Conservation (phyloP, 2,329 filamentous ascomycete genomes). For the Pseudocercospora fijiensis region DNA sequence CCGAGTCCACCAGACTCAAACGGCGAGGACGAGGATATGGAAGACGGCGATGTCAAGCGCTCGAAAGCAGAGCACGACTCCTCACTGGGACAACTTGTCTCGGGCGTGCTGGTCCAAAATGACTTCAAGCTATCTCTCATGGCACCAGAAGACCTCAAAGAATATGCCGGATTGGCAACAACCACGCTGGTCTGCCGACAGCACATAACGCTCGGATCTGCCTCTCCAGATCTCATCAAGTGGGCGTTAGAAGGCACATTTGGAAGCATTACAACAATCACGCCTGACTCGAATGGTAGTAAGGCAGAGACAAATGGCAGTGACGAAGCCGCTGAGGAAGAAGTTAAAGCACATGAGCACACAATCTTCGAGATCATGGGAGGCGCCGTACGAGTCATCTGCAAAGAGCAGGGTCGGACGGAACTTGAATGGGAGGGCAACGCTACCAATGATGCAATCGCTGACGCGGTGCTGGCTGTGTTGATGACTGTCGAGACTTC, state of each 20-base stretch:
- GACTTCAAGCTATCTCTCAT: slow-evolving; percentile 97
- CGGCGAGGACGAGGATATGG: slow-evolving; percentile 46
- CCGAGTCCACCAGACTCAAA: slow-evolving; percentile 39
- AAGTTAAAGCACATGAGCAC: slow-evolving; percentile 55
- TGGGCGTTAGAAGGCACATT: slow-evolving; percentile 96
- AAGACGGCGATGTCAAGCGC: slow-evolving; percentile 28
- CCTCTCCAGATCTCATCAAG: slow-evolving; percentile 83
- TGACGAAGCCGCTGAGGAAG: slow-evolving; percentile 63
- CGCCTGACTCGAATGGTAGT: slow-evolving; percentile 29
- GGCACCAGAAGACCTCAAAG: slow-evolving; percentile 91
- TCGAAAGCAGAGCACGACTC: slow-evolving; percentile 41
- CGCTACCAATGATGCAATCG: slow-evolving; percentile 94
- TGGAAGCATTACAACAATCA: slow-evolving; percentile 63
- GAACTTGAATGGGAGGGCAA: slow-evolving; percentile 98
- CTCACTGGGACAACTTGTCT: slow-evolving; percentile 62
- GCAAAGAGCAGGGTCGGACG: slow-evolving; percentile 64
- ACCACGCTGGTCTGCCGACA: slow-evolving; percentile 93
- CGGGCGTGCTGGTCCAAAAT: slow-evolving; percentile 91
- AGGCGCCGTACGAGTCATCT: slow-evolving; percentile 73
- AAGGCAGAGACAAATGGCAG: slow-evolving; percentile 26
- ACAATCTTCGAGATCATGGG: slow-evolving; percentile 75
- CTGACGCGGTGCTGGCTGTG: slow-evolving; percentile 94
- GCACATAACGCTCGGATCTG: slow-evolving; percentile 80
- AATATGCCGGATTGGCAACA: slow-evolving; percentile 95
- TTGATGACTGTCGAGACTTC: slow-evolving; percentile 90